Conservation (phyloP, 2,329 filamentous ascomycete species). For the Raffaelea ambrosiae region DNA sequence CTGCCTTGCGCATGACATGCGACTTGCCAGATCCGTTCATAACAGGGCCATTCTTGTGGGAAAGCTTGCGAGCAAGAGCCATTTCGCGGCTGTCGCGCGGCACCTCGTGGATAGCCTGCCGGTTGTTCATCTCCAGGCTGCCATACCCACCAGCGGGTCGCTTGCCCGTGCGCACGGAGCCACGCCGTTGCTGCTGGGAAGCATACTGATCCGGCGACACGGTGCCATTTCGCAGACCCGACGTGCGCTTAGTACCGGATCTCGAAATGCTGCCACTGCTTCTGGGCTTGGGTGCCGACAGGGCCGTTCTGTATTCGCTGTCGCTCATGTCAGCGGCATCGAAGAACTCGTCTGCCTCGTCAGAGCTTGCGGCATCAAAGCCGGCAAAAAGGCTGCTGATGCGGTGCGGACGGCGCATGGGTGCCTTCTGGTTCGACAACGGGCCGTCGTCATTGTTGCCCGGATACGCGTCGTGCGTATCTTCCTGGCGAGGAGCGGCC, state of each 20-base stretch:
- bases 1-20: slow-evolving; percentile 64
- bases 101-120: slow-evolving; percentile 10
- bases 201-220: slow-evolving; percentile 33
- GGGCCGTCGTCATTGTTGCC: slow-evolving; percentile 77
- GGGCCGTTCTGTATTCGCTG: slow-evolving; percentile 56
- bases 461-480: slow-evolving; percentile 59
- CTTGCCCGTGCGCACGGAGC: slow-evolving; percentile 9
- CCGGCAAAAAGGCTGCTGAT: slow-evolving; percentile 82
- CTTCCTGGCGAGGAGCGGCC: slow-evolving; percentile 21
- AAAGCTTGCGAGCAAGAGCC: slow-evolving; percentile 22
- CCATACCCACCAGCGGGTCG: not conserved
- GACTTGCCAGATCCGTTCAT: slow-evolving; percentile 30
- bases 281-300: slow-evolving; percentile 53
- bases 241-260: slow-evolving; percentile 29
- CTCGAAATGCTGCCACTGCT: slow-evolving; percentile 21
- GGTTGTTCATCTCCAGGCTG: slow-evolving; percentile 14
- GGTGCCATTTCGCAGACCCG: slow-evolving; percentile 24
- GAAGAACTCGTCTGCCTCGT: slow-evolving; percentile 54
- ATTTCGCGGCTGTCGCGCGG: slow-evolving; percentile 18
- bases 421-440: slow-evolving; percentile 49
- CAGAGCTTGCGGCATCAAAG: slow-evolving; percentile 65
- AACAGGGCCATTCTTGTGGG: slow-evolving; percentile 28
- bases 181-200: slow-evolving; percentile 3
- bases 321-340: slow-evolving; percentile 54
- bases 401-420: slow-evolving; percentile 61